Conservation (phyloP, 345 rosid genomes). For the Geranium rotundifolium region DNA sequence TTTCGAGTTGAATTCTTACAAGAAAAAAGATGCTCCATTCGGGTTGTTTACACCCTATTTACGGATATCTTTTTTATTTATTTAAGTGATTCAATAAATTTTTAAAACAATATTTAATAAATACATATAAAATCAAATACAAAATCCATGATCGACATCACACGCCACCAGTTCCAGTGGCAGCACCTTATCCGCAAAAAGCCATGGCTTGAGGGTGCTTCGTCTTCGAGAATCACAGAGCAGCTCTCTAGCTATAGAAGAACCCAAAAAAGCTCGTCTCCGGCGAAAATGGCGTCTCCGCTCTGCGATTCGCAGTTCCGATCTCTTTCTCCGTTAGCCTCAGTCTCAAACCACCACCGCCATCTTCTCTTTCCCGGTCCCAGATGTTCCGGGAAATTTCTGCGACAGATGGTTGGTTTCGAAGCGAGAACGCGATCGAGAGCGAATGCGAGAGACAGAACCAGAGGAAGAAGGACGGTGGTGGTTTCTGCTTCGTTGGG, state of each 20-base stretch:
- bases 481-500: conserved; percentile 56
- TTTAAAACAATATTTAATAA: too few relatives aligned
- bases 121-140: too few relatives aligned
- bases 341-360: conserved; percentile 3
- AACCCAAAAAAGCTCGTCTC: neutral
- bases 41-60: too few relatives aligned
- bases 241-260: neutral
- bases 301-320: conserved; percentile 5
- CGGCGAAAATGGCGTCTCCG: neutral
- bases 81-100: too few relatives aligned
- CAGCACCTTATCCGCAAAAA: too few relatives aligned
- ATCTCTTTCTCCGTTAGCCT: conserved; percentile 1
- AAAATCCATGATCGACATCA: too few relatives aligned
- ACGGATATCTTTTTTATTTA: too few relatives aligned
- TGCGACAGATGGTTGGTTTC: conserved; percentile 8
- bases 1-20: too few relatives aligned
- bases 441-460: conserved; percentile 4
- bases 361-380: neutral
- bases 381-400: conserved; percentile 12
- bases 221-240: neutral
- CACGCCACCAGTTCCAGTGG: too few relatives aligned
- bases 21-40: too few relatives aligned
- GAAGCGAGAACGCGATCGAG: conserved; percentile 11
- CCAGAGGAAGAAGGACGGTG: conserved; percentile 17
- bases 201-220: neutral